A percentile compares a stretch with the other conserved stretches of the same genome.
phyloP scores from a whole-genome alignment of 2,329 filamentous ascomycete species.

The Piedraia hortae region DNA sequence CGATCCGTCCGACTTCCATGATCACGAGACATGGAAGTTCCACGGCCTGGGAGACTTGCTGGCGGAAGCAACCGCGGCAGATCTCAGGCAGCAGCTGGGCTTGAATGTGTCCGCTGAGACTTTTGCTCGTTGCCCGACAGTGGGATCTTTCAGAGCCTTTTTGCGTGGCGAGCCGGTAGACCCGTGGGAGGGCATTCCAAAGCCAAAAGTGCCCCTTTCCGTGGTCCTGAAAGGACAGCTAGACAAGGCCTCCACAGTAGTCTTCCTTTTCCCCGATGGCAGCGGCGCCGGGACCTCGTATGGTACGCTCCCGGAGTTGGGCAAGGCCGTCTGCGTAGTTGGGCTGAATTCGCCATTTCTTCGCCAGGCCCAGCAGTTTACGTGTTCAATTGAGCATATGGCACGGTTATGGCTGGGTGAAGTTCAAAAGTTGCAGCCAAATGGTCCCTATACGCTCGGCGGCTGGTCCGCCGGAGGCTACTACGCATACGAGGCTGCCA shows the following conservation, averaged over 20 bases:
- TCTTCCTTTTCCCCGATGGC: conserved; percentile 20
- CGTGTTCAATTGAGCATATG: conserved; percentile 9
- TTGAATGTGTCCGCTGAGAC: conserved; percentile 5
- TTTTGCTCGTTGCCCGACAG: conserved; percentile 7
- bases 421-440: conserved; percentile 18
- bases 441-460: conserved; percentile 33
- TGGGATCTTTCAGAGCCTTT: conserved; percentile 6
- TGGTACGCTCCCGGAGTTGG: conserved; percentile 14
- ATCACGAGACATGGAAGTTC: conserved; percentile 11
- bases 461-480: conserved; percentile 60
- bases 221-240: conserved; percentile 7
- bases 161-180: conserved; percentile 5
- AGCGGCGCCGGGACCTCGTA: conserved; percentile 20
- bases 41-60: conserved; percentile 8
- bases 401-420: conserved; percentile 7
- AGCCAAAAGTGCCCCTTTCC: conserved; percentile 10
- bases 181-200: conserved; percentile 10
- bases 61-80: conserved; percentile 8
- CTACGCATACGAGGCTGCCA: conserved; percentile 25
- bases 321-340: conserved; percentile 22
- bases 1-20: conserved; percentile 8
- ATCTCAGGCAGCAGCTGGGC: conserved; percentile 6
- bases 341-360: conserved; percentile 10
- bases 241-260: conserved; percentile 3
- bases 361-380: conserved; percentile 7